These are phyloP conservation scores for Microcyclosporella mali DNA, from an alignment of 2,329 filamentous ascomycete genomes.

Conservation along the genomic window DNA sequence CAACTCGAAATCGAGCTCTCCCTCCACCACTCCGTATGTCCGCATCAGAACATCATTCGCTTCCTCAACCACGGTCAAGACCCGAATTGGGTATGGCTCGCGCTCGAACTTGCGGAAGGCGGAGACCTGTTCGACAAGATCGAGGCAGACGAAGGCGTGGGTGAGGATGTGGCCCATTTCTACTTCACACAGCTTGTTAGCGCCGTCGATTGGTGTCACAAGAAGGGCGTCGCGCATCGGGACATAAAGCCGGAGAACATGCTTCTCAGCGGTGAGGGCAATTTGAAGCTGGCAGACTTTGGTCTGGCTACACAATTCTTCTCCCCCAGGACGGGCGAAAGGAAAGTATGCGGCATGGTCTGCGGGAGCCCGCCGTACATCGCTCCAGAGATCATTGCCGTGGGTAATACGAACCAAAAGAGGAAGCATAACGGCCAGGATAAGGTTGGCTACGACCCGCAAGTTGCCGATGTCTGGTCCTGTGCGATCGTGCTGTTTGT, in stretches of 20 bases:
- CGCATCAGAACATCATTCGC: slow-evolving; percentile 88
- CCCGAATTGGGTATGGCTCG: slow-evolving; percentile 86
- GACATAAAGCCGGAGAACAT: slow-evolving; percentile 80
- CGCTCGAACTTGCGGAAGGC: slow-evolving; percentile 93
- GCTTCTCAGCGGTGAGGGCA: slow-evolving; percentile 73
- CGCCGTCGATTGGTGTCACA: slow-evolving; percentile 91
- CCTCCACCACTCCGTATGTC: slow-evolving; percentile 72
- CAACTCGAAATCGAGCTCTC: slow-evolving; percentile 90
- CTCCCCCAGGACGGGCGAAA: slow-evolving; percentile 65
- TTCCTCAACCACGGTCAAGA: slow-evolving; percentile 89
- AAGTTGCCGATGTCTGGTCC: slow-evolving; percentile 91
- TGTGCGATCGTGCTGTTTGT: slow-evolving; percentile 98
- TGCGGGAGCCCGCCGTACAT: slow-evolving; percentile 97
- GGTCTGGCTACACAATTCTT: slow-evolving; percentile 91
- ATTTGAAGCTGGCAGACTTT: slow-evolving; percentile 93
- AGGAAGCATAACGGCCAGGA: slow-evolving; percentile 44
- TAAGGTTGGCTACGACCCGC: slow-evolving; percentile 61
- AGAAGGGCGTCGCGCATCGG: slow-evolving; percentile 87
- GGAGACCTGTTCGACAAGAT: slow-evolving; percentile 99
- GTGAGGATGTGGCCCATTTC: slow-evolving; percentile 87
- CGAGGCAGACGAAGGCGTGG: slow-evolving; percentile 92
- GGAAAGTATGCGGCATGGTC: slow-evolving; percentile 77
- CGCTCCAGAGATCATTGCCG: slow-evolving; percentile 74
- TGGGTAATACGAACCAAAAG: slow-evolving; percentile 43
- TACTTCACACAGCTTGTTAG: slow-evolving; percentile 90